Conservation (phyloP, 2,329 filamentous ascomycete species). For the Claviceps paspali region DNA sequence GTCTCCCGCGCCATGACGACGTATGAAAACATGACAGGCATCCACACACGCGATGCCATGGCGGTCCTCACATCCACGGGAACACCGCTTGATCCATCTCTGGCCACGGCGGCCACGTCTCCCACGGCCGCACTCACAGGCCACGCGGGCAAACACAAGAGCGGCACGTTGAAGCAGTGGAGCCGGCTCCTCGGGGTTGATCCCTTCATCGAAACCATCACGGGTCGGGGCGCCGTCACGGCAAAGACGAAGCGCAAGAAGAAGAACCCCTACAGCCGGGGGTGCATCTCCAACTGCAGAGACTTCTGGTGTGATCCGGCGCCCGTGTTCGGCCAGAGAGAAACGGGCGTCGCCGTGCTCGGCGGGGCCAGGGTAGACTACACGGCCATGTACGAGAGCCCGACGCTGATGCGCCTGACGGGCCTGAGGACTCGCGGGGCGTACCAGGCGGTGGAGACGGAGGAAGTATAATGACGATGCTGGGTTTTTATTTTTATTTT, state of each 20-base stretch:
- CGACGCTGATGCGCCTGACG: constrained; percentile 47
- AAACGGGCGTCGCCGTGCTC: constrained; percentile 60
- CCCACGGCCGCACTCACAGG: constrained; percentile 24
- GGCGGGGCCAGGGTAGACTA: constrained; percentile 75
- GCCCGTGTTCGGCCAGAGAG: constrained; percentile 60
- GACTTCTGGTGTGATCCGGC: constrained; percentile 94
- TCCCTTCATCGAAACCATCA: constrained; percentile 84
- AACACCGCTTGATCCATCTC: constrained; percentile 54
- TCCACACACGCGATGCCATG: constrained; percentile 44
- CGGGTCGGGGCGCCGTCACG: constrained; percentile 59
- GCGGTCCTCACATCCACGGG: constrained; percentile 67
- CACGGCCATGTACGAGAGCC: constrained; percentile 76
- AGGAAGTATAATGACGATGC: constrained; percentile 26
- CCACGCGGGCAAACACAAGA: constrained; percentile 38
- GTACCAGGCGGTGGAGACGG: constrained; percentile 47
- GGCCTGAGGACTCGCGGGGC: constrained; percentile 34
- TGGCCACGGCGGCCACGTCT: constrained; percentile 34
- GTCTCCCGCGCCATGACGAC: constrained; percentile 88
- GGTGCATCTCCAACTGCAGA: constrained; percentile 74
- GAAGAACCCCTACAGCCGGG: constrained; percentile 73
- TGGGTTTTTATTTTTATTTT: not conserved
- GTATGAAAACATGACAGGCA: constrained; percentile 86
- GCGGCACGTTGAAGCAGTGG: constrained; percentile 64
- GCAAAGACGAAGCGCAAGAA: constrained; percentile 37
- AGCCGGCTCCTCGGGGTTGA: constrained; percentile 77